These are phyloP conservation scores for Botryotinia globosa DNA, from an alignment of 2,329 filamentous ascomycete species.

Conservation along the genomic window DNA sequence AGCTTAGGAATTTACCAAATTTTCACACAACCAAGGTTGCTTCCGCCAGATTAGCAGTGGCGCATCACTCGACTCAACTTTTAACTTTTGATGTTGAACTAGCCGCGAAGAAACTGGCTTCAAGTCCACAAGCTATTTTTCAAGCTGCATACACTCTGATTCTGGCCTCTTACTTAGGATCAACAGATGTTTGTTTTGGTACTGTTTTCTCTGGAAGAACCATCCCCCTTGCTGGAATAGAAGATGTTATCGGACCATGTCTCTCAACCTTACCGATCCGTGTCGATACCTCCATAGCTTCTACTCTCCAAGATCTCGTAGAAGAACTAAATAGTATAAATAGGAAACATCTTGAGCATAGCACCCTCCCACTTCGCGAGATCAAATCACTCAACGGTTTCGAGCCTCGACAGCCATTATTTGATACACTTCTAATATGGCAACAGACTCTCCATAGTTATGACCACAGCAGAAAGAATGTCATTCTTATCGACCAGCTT, in stretches of 20 bases:
- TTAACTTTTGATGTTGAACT: conserved; percentile 32
- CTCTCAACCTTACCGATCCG: conserved; percentile 73
- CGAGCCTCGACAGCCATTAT: conserved; percentile 57
- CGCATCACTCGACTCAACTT: conserved; percentile 37
- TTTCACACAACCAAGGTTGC: conserved; percentile 46
- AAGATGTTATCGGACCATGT: conserved; percentile 75
- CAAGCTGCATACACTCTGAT: conserved; percentile 69
- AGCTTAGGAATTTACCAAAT: conserved; percentile 55
- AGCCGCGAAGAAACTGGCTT: conserved; percentile 29
- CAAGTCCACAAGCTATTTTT: conserved; percentile 67
- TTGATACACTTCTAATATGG: conserved; percentile 79
- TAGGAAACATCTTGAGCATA: conserved; percentile 62
- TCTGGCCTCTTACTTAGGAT: conserved; percentile 62
- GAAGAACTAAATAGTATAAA: conserved; percentile 62
- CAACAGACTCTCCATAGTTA: conserved; percentile 63
- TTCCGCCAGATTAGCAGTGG: conserved; percentile 34
- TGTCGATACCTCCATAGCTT: conserved; percentile 53
- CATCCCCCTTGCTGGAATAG: conserved; percentile 66
- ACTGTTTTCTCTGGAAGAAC: conserved; percentile 80
- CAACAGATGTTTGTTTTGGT: conserved; percentile 68
- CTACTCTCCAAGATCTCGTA: conserved; percentile 59
- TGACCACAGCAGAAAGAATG: conserved; percentile 38
- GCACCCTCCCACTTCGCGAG: conserved; percentile 61
- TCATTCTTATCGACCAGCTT: conserved; percentile 57
- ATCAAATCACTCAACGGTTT: conserved; percentile 62